Evolutionary conservation across 345 rosid genomes (phyloP).

Genomic region (Boechera divaricarpa): DNA sequence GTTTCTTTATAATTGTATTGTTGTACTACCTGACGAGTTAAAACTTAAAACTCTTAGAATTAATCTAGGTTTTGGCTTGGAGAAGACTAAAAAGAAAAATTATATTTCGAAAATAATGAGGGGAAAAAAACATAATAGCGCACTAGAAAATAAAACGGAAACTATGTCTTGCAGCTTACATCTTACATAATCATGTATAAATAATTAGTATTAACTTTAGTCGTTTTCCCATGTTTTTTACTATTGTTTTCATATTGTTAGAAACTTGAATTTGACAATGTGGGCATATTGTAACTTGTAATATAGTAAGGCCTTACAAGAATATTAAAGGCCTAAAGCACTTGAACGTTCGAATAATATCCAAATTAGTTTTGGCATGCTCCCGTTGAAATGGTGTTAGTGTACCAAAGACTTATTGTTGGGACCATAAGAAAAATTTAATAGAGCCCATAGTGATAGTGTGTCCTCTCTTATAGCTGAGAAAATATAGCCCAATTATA

Average conservation of each 20-base stretch:
- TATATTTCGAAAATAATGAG: neutral
- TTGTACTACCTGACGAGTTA: neutral
- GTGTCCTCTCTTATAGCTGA: neutral
- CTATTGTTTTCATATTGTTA: neutral
- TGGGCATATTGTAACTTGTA: neutral
- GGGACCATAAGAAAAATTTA: neutral
- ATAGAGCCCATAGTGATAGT: slow-evolving; percentile 20
- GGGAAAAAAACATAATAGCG: neutral
- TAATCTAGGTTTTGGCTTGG: neutral
- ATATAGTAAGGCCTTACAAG: slow-evolving; percentile 3
- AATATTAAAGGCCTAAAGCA: neutral
- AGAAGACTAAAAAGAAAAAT: neutral
- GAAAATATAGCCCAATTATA: neutral
- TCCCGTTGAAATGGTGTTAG: neutral
- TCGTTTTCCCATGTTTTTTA: slow-evolving; percentile 1
- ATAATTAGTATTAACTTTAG: neutral
- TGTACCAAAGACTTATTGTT: slow-evolving; percentile 3
- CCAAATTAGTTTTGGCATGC: neutral
- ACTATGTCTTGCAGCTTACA: neutral
- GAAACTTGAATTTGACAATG: neutral
- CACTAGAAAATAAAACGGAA: neutral
- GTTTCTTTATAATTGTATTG: neutral
- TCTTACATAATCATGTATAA: neutral
- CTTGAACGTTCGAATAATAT: neutral
- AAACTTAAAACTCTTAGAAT: neutral